These are phyloP conservation scores for Excoecaria agallocha DNA, from an alignment of 345 rosid species.

Conservation along the genomic window DNA sequence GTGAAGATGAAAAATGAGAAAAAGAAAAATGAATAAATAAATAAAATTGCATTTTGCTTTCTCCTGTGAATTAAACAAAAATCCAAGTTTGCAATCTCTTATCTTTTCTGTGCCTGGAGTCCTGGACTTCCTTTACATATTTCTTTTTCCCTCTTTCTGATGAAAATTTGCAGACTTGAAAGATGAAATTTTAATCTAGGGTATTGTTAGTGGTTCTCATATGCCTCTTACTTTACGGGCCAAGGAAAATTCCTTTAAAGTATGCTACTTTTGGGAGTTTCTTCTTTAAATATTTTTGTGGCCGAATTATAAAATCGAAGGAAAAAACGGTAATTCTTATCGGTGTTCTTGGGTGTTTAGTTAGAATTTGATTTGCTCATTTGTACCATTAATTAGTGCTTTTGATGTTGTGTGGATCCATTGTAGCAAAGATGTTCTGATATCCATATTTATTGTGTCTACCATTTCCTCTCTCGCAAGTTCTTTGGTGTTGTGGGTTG, in stretches of 20 bases:
- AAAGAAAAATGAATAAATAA: not conserved
- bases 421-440: not conserved
- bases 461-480: not conserved
- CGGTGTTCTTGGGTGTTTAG: slow-evolving; percentile 1
- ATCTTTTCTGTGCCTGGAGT: too few species aligned
- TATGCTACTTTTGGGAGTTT: not conserved
- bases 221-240: not conserved
- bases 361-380: not conserved
- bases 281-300: not conserved
- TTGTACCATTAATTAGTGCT: slow-evolving; percentile 11
- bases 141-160: not conserved
- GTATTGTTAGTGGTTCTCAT: not conserved
- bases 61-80: not conserved
- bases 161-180: not conserved
- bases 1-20: not conserved
- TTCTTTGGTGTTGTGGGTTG: not conserved
- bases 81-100: not conserved
- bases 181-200: not conserved
- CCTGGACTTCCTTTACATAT: too few species aligned
- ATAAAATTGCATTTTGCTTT: not conserved
- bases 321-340: not conserved
- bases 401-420: slow-evolving; percentile 12
- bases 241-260: not conserved
- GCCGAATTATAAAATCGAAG: slow-evolving; percentile 3
- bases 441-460: not conserved